Evolutionary conservation across 352 stramenopile species (phyloP).

Genomic region (Phytophthora pistaciae): DNA sequence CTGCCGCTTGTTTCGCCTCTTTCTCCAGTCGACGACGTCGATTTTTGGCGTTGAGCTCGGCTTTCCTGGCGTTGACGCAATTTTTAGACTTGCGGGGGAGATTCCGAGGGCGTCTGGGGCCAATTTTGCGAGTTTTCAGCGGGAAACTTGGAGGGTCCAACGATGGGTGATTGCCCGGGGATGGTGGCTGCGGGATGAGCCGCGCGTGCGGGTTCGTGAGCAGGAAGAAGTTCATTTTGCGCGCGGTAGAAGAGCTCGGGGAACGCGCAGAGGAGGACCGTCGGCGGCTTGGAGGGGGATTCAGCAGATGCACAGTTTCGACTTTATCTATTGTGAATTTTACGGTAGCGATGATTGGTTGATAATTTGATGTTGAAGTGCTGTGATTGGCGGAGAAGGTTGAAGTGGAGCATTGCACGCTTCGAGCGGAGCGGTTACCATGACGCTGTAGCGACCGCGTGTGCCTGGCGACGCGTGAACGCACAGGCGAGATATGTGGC

Average conservation of each 20-base stretch:
- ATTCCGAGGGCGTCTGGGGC: neutral
- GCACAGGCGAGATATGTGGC: neutral
- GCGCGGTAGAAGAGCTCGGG: neutral
- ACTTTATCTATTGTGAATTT: neutral
- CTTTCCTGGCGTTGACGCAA: constrained; percentile 16
- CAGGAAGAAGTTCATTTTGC: constrained; percentile 5
- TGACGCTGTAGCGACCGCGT: no score
- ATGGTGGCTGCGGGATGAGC: neutral
- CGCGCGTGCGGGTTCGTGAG: constrained; percentile 9
- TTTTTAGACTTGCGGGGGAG: constrained; percentile 12
- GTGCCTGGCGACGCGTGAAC: no score
- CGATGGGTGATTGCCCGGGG: neutral
- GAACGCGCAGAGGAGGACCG: no score
- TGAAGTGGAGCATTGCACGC: constrained; percentile 13
- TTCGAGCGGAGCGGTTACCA: constrained; percentile 28
- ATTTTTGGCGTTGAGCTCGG: neutral
- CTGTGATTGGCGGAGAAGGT: neutral
- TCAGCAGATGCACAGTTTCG: neutral
- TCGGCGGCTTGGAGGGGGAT: neutral
- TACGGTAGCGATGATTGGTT: neutral
- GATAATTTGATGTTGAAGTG: neutral
- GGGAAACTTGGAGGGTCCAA: neutral
- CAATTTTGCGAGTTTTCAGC: neutral
- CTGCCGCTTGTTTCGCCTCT: neutral
- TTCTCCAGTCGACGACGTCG: constrained; percentile 3